These are phyloP conservation scores for Asterophora lycoperdoides DNA, from an alignment of 768 basidiomycete species.

Conservation along the genomic window DNA sequence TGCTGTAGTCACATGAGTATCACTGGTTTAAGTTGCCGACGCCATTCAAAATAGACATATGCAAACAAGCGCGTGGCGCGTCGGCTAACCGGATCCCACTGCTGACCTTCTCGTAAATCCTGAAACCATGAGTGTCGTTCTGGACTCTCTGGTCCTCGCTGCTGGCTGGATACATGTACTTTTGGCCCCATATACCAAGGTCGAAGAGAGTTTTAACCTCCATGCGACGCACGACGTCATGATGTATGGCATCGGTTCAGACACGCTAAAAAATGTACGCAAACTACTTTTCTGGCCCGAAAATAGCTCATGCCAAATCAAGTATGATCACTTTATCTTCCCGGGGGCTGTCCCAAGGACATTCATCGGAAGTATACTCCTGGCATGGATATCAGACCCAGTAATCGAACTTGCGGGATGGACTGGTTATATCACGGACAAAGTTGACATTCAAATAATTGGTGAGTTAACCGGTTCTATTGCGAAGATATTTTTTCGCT, in stretches of 20 bases:
- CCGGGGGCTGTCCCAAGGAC: slow-evolving; percentile 88
- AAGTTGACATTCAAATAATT: slow-evolving; percentile 67
- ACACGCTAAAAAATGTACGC: slow-evolving; percentile 47
- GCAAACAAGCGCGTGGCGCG: slow-evolving; percentile 4
- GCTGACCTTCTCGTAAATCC: neutral
- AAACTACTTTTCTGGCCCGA: slow-evolving; percentile 1
- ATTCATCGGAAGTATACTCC: slow-evolving; percentile 71
- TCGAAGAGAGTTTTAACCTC: slow-evolving; percentile 95
- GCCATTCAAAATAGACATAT: neutral
- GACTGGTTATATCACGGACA: slow-evolving; percentile 44
- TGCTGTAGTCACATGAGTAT: too few relatives aligned
- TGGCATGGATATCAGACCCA: slow-evolving; percentile 57
- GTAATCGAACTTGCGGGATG: slow-evolving; percentile 37
- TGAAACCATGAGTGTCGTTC: slow-evolving; percentile 14
- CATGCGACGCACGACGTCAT: slow-evolving; percentile 89
- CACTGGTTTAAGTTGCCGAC: neutral
- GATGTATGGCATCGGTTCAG: slow-evolving; percentile 56
- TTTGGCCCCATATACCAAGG: slow-evolving; percentile 87
- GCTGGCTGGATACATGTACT: slow-evolving; percentile 65
- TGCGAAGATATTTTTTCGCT: neutral
- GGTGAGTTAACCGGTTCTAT: slow-evolving; percentile 39
- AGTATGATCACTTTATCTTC: slow-evolving; percentile 88
- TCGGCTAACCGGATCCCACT: too few relatives aligned
- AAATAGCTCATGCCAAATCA: slow-evolving; percentile 6
- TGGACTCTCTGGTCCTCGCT: slow-evolving; percentile 49